Evolutionary conservation across 441 rosid species (phyloP), one percentile per base, ranked within the genome.

Genomic region (Syzygium malaccense): DNA sequence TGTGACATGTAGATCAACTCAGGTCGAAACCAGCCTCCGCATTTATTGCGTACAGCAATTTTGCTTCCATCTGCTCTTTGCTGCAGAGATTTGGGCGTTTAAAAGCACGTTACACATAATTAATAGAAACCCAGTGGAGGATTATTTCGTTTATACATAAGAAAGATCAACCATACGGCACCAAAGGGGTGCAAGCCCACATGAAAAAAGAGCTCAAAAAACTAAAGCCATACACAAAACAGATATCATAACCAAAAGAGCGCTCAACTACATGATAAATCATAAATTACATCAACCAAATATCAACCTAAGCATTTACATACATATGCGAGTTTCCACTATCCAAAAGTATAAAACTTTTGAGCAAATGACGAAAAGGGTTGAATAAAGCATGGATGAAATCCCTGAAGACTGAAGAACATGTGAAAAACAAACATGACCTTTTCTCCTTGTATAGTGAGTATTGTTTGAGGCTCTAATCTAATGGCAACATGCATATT

Each of bases 11-110:
- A 30, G 25, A 92, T 96, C 93, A 98, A 91, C 99, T 97, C 93
- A 98, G 92, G 94, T 98, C 99, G 91, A 98, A 98, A 88, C 99
- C 99, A 12, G 99, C 99, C 83, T 97, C 99, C 51, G 99, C 98
- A 90, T 92, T 96, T 92, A 98, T 97, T 56, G 99, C 97, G 86
- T 98, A 98, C 85, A 97, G 93, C 94, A 98, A 88, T 91, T 98
- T 98, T 85, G 93, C 91, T 90, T 95, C 97, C 89, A 98, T 91
- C 88, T 95, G 99, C 92, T 97, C 98, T 92, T 97, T 96, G 98
- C 99, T 98, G 98, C 88, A 93, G 68, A 89, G 56, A 80, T 14
- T 80, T 26, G 37, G 32, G 55, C 4, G 4, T 6, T 80, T 23
- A 80, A 14, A 45, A 49, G 53, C 51, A 78, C 28, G 4, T 28